Conservation (phyloP, 176 grass and related monocot species). For the Musa itinerans region DNA sequence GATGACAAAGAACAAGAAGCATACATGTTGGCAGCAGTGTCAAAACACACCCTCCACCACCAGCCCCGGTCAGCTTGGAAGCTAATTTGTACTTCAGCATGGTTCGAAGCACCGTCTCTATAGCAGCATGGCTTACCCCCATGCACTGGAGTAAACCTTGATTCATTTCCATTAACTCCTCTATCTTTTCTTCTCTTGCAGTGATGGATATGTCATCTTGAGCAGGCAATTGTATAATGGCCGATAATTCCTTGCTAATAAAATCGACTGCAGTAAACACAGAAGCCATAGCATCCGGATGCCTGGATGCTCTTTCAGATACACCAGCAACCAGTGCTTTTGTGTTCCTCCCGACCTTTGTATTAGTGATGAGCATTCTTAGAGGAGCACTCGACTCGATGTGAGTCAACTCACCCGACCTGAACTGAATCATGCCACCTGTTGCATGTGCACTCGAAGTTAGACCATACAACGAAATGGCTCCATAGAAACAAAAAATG, state of each 20-base stretch:
- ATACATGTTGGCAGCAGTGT: constrained; percentile 76
- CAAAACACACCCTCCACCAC: constrained; percentile 90
- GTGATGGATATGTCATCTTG: constrained; percentile 43
- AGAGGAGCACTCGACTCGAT: constrained; percentile 46
- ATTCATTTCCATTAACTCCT: constrained; percentile 92
- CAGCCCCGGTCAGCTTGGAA: constrained; percentile 91
- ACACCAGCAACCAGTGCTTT: constrained; percentile 76
- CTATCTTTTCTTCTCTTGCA: constrained; percentile 70
- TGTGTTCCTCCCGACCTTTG: constrained; percentile 84
- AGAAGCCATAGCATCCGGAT: constrained; percentile 54
- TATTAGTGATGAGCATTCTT: constrained; percentile 87
- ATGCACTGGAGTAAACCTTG: constrained; percentile 95
- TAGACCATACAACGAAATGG: neutral
- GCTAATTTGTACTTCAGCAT: constrained; percentile 64
- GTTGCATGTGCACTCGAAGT: constrained; percentile 15
- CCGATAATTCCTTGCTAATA: constrained; percentile 63
- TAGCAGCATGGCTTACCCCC: constrained; percentile 68
- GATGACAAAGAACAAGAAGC: constrained; percentile 27
- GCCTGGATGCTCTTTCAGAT: constrained; percentile 58
- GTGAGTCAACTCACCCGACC: constrained; percentile 46
- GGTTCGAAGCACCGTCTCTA: constrained; percentile 61
- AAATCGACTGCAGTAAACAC: constrained; percentile 69
- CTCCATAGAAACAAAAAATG: no score
- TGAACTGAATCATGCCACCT: constrained; percentile 95
- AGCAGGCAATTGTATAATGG: constrained; percentile 46